Percentiles rank a stretch among this genome's conserved stretches.
Evolutionary conservation across 108 stramenopile genomes (phyloP).

Genomic region (Nitzschia sp.): DNA sequence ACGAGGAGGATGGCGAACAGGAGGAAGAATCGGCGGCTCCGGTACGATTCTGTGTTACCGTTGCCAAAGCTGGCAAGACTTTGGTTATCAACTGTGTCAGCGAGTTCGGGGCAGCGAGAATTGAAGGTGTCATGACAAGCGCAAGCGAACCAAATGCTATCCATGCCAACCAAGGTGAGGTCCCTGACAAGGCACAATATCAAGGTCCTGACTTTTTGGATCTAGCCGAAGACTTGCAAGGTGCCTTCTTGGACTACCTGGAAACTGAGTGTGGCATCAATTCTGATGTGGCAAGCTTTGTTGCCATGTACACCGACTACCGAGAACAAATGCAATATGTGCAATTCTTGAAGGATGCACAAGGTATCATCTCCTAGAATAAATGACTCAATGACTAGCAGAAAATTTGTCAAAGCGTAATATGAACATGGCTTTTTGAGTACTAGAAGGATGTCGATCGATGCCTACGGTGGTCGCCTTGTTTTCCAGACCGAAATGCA

Average conservation of each 20-base stretch:
- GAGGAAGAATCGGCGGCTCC: constrained; percentile 53
- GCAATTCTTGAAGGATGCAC: constrained; percentile 46
- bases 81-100: constrained; percentile 59
- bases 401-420: background rate
- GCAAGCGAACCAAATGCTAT: constrained; percentile 23
- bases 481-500: background rate
- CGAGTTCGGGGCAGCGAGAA: constrained; percentile 37
- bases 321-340: constrained; percentile 64
- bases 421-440: background rate
- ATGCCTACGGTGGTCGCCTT: background rate
- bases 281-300: constrained; percentile 67
- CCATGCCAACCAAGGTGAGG: constrained; percentile 31
- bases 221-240: constrained; percentile 76
- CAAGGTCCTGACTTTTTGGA: constrained; percentile 82
- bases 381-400: background rate
- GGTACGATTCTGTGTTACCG: constrained; percentile 70
- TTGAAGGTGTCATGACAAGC: constrained; percentile 53
- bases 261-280: constrained; percentile 63
- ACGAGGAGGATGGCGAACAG: constrained; percentile 30
- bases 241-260: constrained; percentile 56
- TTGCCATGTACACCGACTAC: constrained; percentile 77
- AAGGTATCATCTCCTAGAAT: constrained; percentile 34
- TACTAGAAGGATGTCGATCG: constrained; percentile 17
- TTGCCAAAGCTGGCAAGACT: constrained; percentile 74
- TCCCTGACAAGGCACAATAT: constrained; percentile 37